These are phyloP conservation scores for Cyanidiococcus yangmingshanensis DNA, from an alignment of 23 red algal species.

Conservation along the genomic window DNA sequence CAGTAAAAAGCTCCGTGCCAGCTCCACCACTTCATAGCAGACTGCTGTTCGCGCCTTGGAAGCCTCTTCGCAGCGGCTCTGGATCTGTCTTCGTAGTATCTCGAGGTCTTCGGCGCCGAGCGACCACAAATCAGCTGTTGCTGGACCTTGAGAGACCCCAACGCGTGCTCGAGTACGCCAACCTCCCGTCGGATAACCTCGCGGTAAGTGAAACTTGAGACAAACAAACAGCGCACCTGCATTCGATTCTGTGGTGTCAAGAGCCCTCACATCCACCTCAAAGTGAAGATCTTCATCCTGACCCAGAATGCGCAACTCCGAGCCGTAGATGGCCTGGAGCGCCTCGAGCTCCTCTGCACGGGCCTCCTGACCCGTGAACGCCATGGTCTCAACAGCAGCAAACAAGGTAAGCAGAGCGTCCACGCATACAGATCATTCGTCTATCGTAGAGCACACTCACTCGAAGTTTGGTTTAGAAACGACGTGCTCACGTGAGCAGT, in stretches of 20 bases:
- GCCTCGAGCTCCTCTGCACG: not conserved
- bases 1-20: not conserved
- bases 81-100: not conserved
- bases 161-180: not conserved
- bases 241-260: not conserved
- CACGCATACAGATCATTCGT: no score
- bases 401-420: no score
- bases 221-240: not conserved
- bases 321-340: conserved; percentile 5
- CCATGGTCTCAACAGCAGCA: no score
- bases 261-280: not conserved
- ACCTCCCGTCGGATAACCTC: not conserved
- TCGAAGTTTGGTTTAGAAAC: no score
- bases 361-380: not conserved
- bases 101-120: not conserved
- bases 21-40: conserved; percentile 2
- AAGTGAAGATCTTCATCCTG: not conserved
- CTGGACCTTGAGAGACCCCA: not conserved
- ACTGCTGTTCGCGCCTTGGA: not conserved
- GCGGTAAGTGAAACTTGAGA: conserved; percentile 3
- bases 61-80: conserved; percentile 9
- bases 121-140: not conserved
- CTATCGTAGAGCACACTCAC: no score
- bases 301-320: not conserved
- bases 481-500: no score